Conservation (phyloP, 2,329 filamentous ascomycete genomes). For the Juglanconis oblonga region DNA sequence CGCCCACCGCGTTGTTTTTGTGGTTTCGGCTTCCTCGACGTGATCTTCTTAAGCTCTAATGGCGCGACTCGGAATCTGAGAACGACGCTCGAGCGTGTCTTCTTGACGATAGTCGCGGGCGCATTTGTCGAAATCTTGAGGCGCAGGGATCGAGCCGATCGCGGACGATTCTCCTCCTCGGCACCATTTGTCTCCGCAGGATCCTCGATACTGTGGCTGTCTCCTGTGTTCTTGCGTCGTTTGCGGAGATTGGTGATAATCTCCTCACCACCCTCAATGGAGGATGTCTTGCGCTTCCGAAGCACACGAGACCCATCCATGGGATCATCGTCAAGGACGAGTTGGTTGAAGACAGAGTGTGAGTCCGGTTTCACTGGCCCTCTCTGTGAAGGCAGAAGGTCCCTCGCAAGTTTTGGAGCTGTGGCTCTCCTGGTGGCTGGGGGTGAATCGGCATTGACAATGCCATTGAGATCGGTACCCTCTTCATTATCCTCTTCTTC, state of each 20-base stretch:
- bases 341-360: slow-evolving; percentile 73
- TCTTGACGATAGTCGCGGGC: slow-evolving; percentile 40
- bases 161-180: slow-evolving; percentile 33
- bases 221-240: slow-evolving; percentile 46
- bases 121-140: slow-evolving; percentile 43
- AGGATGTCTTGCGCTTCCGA: slow-evolving; percentile 81
- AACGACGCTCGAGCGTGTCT: slow-evolving; percentile 44
- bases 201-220: slow-evolving; percentile 37
- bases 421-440: slow-evolving; percentile 51
- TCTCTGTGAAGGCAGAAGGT: slow-evolving; percentile 67
- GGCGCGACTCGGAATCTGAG: slow-evolving; percentile 58
- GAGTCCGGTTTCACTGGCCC: slow-evolving; percentile 65
- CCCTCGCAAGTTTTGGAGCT: slow-evolving; percentile 65
- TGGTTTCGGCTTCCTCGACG: slow-evolving; percentile 57
- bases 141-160: slow-evolving; percentile 57
- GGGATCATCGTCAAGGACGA: slow-evolving; percentile 69
- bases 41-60: slow-evolving; percentile 57
- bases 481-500: slow-evolving; percentile 29
- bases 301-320: slow-evolving; percentile 75
- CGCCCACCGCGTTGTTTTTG: slow-evolving; percentile 33
- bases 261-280: slow-evolving; percentile 63
- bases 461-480: slow-evolving; percentile 24
- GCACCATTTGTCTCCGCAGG: slow-evolving; percentile 22
- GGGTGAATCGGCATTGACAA: slow-evolving; percentile 32
- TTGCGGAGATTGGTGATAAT: slow-evolving; percentile 50